Conservation (phyloP, 2,329 filamentous ascomycete species). For the Penicillium sp. region DNA sequence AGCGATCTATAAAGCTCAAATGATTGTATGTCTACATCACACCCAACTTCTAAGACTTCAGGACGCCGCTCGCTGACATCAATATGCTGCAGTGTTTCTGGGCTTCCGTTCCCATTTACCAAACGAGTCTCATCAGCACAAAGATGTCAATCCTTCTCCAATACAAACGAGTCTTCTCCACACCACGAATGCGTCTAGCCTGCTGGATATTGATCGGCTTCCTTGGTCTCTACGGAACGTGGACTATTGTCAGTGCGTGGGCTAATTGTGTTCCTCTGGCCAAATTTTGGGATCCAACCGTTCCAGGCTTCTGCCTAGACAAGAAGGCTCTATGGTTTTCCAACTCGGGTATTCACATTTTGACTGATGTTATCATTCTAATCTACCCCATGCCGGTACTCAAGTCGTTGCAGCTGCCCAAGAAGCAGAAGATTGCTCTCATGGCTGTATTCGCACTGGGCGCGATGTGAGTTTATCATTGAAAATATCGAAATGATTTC, state of each 20-base stretch:
- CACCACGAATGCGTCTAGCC: conserved; percentile 31
- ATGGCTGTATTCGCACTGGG: conserved; percentile 46
- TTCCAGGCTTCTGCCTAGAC: conserved; percentile 38
- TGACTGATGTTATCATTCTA: conserved; percentile 46
- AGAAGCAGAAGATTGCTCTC: conserved; percentile 41
- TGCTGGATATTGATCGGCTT: conserved; percentile 37
- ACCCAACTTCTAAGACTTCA: not conserved
- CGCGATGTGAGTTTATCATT: conserved; percentile 38
- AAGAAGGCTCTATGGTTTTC: conserved; percentile 46
- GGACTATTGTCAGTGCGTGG: conserved; percentile 35
- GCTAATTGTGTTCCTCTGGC: conserved; percentile 32
- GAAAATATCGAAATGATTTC: too few species aligned
- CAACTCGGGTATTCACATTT: conserved; percentile 45
- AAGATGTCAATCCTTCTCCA: conserved; percentile 40
- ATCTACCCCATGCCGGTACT: conserved; percentile 45
- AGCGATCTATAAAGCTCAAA: conserved; percentile 21
- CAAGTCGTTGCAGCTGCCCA: conserved; percentile 41
- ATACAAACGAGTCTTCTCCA: conserved; percentile 38
- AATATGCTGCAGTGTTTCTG: conserved; percentile 28
- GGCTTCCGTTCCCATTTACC: conserved; percentile 36
- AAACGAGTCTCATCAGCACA: conserved; percentile 34
- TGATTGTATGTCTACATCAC: conserved; percentile 23
- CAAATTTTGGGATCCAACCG: conserved; percentile 30
- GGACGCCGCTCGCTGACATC: not conserved
- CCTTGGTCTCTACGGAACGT: conserved; percentile 34